phyloP scores from a whole-genome alignment of 306 rosid genomes.

The Begonia masoniana region DNA sequence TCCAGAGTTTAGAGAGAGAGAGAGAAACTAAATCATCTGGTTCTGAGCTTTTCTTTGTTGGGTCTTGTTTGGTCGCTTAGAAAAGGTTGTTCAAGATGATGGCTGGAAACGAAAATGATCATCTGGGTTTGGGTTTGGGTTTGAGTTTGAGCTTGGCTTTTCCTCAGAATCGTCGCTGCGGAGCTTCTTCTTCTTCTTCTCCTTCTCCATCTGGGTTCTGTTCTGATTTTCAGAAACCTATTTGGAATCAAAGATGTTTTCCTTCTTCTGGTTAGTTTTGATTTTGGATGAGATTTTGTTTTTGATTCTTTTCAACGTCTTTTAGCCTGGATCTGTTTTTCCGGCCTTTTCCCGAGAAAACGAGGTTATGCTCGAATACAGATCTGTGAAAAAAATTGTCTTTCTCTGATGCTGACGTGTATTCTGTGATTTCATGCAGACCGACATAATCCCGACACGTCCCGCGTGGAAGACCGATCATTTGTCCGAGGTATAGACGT shows the following conservation, averaged over 20 bases:
- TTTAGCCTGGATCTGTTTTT: too few species aligned
- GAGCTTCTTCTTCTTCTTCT: slow-evolving; percentile 6
- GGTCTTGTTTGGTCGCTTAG: not conserved
- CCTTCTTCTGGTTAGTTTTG: slow-evolving; percentile 26
- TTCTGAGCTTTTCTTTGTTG: not conserved
- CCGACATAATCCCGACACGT: slow-evolving; percentile 39
- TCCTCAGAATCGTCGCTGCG: slow-evolving; percentile 15
- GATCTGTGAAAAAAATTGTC: too few species aligned
- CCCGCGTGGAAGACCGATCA: slow-evolving; percentile 30
- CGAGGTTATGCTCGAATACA: too few species aligned
- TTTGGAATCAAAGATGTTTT: slow-evolving; percentile 31
- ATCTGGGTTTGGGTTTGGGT: slow-evolving; percentile 71
- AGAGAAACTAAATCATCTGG: not conserved
- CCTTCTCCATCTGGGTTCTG: slow-evolving; percentile 12
- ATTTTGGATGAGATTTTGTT: not conserved
- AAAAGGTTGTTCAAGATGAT: slow-evolving; percentile 11
- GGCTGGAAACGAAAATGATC: slow-evolving; percentile 30
- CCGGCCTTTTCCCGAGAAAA: too few species aligned
- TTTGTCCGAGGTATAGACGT: slow-evolving; percentile 82
- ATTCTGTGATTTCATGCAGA: slow-evolving; percentile 24
- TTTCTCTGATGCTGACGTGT: too few species aligned
- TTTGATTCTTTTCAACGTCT: too few species aligned
- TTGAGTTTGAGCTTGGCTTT: slow-evolving; percentile 62
- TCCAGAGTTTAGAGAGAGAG: not conserved
- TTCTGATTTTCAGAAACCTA: slow-evolving; percentile 21